phyloP scores from a whole-genome alignment of 2,329 filamentous ascomycete genomes.

The Fusarium virguliforme region DNA sequence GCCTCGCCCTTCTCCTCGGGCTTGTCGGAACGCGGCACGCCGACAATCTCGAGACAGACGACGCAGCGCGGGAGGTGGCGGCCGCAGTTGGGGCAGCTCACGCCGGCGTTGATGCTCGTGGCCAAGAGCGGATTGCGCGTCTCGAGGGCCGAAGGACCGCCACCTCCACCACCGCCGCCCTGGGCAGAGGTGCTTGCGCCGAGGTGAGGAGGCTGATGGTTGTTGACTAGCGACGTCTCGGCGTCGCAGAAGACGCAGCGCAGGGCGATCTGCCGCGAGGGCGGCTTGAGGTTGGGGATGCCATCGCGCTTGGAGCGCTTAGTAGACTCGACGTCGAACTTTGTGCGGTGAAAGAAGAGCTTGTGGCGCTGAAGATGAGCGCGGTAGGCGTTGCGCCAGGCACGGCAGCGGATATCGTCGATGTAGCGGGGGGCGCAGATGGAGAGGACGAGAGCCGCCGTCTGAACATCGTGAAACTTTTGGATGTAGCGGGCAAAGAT shows the following conservation, averaged over 20 bases:
- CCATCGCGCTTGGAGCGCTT: slow-evolving; percentile 78
- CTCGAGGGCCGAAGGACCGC: slow-evolving; percentile 53
- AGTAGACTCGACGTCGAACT: slow-evolving; percentile 84
- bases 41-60: slow-evolving; percentile 77
- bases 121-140: slow-evolving; percentile 71
- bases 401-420: slow-evolving; percentile 80
- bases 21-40: slow-evolving; percentile 73
- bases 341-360: slow-evolving; percentile 81
- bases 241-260: slow-evolving; percentile 84
- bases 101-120: slow-evolving; percentile 72
- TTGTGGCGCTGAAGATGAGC: slow-evolving; percentile 81
- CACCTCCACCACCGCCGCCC: slow-evolving; percentile 34
- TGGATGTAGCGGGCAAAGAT: slow-evolving; percentile 83
- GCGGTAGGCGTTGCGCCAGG: slow-evolving; percentile 81
- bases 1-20: slow-evolving; percentile 68
- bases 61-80: slow-evolving; percentile 78
- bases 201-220: slow-evolving; percentile 41
- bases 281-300: slow-evolving; percentile 59
- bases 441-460: slow-evolving; percentile 81
- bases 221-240: slow-evolving; percentile 67
- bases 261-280: slow-evolving; percentile 79
- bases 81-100: slow-evolving; percentile 78
- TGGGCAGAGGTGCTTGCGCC: slow-evolving; percentile 31
- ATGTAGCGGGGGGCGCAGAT: slow-evolving; percentile 84
- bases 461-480: slow-evolving; percentile 84